Evolutionary conservation across 805 yeast species (phyloP), one percentile per base, ranked within the genome.

Genomic region (Starmera quercuum): DNA sequence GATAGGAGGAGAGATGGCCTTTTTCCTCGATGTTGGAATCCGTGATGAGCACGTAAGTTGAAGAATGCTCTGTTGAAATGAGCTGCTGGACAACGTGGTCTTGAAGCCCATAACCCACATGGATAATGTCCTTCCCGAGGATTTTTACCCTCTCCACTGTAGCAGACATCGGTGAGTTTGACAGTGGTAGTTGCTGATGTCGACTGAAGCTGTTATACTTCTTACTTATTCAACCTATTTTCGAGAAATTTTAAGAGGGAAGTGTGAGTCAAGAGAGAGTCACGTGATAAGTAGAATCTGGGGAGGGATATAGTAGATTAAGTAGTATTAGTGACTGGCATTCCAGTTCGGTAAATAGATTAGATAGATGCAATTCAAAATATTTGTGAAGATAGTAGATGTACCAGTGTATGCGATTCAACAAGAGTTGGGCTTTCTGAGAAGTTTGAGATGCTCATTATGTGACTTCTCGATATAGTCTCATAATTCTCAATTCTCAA

Each of bases 41-140:
- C 25, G 95, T 85, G 42, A 92, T 73, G 39, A 92, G 66, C 39
- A 88, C 95, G 63, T 92, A 92, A 9, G 97, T 90, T 6, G 97
- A 86, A 6, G 97, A 84, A 32, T 78, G 71, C 47, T 79, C 68
- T 21, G 68, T 66, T 8, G 58, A 47, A 24, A 87, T 64, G 29
- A 80, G 73, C 42, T 83, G 84, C 7, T 65, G 56, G 37, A 85
- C 83, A 35, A 90, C 78, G 49, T 84, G 88, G 38, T 71, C 66
- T 46, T 75, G 78, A 46, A 88, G 78, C 34, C 79, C 73, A 63
- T 78, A 86, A 24, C 98, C 98, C 40, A 92, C 87, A 58, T 85
- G 95, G 60, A 92, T 86, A 37, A 81, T 68, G 35, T 87, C 87
- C 41, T 73, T 61, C 13, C 95, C 95, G 48, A 92, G 71, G 49